Evolutionary conservation across 257 asterid species (phyloP), one percentile per base, ranked within the genome.

Genomic region (Przewalskia tangutica): DNA sequence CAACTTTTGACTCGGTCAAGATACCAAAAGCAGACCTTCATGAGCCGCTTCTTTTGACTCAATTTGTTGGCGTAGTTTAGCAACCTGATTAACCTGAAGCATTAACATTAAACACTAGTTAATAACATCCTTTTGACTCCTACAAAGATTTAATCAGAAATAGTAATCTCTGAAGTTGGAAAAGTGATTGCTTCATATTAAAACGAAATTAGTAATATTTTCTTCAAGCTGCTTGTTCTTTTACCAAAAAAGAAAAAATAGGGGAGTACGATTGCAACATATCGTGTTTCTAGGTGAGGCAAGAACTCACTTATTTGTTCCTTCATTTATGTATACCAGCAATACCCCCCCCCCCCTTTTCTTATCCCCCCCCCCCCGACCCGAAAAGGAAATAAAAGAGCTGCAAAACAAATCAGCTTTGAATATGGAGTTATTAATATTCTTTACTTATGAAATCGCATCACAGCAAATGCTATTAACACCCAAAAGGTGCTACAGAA

Each of bases 61-160:
- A 86, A 91, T 66, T 67, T 90, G 92, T 86, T 84, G 91, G 59
- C 95, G 97, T 58, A 93, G 93, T 79, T 91, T 90, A 77, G 96
- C 86, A 38, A 95, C 80, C 75, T 75, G 90, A 87, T 89, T 89
- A 86, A 85, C 93, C 99, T 93, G 82, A 58, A 73, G 40, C 44
- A 50, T 73, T 46, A 38, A 73, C 6, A 73, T 23, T 6, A 73
- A 73, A 23, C 42, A 73, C 42, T 48, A 46, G 36, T 73, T 20
- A 48, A 48, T 11, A 73, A 48, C 42, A 73, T 73, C 44, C 60
- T 70, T 46, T 10, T 70, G 40, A 70, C 44, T 12, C 59, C 17
- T 27, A 23, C 23, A 42, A 20, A 73, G 13, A 44, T 20, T 20
- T 60, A 73, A 48, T 13, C 79, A 73, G 79, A 73, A 46, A 23